Conservation (phyloP, 2,329 filamentous ascomycete genomes). For the Aureobasidium sp. region DNA sequence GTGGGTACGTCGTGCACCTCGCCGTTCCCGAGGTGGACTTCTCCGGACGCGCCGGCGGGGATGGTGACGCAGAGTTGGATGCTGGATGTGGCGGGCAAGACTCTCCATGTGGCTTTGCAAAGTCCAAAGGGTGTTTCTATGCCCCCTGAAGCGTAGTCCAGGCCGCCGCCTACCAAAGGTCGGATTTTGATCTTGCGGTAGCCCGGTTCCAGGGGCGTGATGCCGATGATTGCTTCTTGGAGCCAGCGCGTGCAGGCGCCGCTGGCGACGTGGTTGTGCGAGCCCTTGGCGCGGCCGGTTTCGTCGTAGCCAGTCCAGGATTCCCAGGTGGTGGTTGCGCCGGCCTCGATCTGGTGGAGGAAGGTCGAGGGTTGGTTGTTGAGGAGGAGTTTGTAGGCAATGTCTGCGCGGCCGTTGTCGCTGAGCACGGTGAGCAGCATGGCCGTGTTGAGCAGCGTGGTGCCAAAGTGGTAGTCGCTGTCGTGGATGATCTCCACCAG, state of each 20-base stretch:
- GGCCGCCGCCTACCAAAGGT: not conserved
- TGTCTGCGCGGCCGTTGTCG: slow-evolving; percentile 2
- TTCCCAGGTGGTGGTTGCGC: slow-evolving; percentile 7
- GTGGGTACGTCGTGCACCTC: not conserved
- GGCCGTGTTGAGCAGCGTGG: slow-evolving; percentile 7
- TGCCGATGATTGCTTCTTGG: slow-evolving; percentile 3
- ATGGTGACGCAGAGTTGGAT: not conserved
- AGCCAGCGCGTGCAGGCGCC: slow-evolving; percentile 6
- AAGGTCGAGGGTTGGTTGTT: not conserved
- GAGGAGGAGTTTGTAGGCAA: slow-evolving; percentile 1
- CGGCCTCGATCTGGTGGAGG: not conserved
- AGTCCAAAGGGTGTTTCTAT: not conserved
- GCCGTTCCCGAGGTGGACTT: not conserved
- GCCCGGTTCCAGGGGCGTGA: not conserved
- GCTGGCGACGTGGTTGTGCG: not conserved
- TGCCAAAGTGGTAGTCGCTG: not conserved
- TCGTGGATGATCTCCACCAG: slow-evolving; percentile 2
- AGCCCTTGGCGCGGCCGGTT: not conserved
- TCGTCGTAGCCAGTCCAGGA: slow-evolving; percentile 1
- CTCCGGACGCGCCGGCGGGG: not conserved
- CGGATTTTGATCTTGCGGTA: slow-evolving; percentile 5
- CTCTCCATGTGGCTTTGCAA: not conserved
- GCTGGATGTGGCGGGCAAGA: not conserved
- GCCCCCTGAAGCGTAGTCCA: not conserved
- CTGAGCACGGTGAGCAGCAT: not conserved